Evolutionary conservation across 2,329 filamentous ascomycete genomes (phyloP).

Genomic region (Colletotrichum salicis): DNA sequence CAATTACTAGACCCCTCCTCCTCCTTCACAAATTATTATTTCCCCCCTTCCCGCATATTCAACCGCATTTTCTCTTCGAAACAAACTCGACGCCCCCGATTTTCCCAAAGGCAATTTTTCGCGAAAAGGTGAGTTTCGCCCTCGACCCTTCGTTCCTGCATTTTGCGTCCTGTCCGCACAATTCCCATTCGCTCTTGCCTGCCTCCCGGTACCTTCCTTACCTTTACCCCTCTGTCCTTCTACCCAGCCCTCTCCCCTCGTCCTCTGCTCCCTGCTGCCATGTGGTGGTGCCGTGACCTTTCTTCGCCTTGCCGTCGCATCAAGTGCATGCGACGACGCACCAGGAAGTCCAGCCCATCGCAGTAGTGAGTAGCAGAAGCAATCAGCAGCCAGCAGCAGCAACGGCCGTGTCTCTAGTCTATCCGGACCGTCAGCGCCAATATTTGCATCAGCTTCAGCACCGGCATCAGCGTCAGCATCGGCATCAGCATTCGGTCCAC

Average conservation of each 20-base stretch:
- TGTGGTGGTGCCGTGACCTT: conserved; percentile 4
- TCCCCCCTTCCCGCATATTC: conserved; percentile 13
- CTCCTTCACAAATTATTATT: conserved; percentile 31
- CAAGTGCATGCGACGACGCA: conserved; percentile 2
- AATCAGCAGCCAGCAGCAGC: not conserved
- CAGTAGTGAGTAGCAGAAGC: not conserved
- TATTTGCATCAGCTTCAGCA: not conserved
- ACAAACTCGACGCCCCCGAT: conserved; percentile 14
- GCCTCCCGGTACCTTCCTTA: not conserved
- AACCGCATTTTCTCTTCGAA: conserved; percentile 27
- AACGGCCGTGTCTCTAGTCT: not conserved
- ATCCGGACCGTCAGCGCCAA: not conserved
- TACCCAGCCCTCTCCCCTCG: not conserved
- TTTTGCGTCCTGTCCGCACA: conserved; percentile 1
- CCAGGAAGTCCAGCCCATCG: not conserved
- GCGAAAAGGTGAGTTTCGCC: conserved; percentile 32
- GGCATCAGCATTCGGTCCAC: not conserved
- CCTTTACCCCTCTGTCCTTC: not conserved
- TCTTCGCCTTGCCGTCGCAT: not conserved
- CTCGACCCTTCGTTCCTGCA: conserved; percentile 16
- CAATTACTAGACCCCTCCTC: conserved; percentile 31
- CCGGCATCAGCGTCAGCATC: not conserved
- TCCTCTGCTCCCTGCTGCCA: conserved; percentile 9
- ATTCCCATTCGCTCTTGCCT: not conserved
- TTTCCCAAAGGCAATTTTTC: conserved; percentile 26